phyloP scores from a whole-genome alignment of 768 basidiomycete genomes.

The Lactifluus piperatus region DNA sequence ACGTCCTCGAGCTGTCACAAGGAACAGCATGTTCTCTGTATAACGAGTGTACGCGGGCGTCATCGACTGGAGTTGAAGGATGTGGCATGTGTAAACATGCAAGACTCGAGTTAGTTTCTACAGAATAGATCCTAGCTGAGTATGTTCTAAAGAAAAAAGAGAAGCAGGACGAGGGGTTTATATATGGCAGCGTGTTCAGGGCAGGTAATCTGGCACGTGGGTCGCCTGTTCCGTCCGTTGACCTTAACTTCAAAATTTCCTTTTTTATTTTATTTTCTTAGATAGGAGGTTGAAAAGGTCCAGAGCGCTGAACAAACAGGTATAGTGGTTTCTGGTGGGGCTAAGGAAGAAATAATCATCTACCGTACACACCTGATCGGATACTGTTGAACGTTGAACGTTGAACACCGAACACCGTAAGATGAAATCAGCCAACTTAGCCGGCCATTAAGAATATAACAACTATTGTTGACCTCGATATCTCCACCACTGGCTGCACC shows the following conservation, averaged over 20 bases:
- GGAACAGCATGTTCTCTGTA: slow-evolving; percentile 32
- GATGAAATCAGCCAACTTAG: too few relatives aligned
- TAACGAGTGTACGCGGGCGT: slow-evolving; percentile 30
- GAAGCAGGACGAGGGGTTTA: background rate
- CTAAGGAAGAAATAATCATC: background rate
- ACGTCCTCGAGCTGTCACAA: slow-evolving; percentile 31
- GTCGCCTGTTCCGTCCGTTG: background rate
- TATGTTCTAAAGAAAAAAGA: slow-evolving; percentile 32
- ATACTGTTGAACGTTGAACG: background rate
- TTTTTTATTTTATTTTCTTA: too few relatives aligned
- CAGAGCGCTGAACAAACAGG: background rate
- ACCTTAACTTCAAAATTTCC: too few relatives aligned
- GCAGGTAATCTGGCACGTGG: slow-evolving; percentile 10
- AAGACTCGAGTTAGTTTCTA: slow-evolving; percentile 38
- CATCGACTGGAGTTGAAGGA: slow-evolving; percentile 35
- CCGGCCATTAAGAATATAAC: too few relatives aligned
- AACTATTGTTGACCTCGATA: slow-evolving; percentile 40
- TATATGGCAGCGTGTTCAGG: slow-evolving; percentile 5
- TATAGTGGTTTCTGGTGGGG: background rate
- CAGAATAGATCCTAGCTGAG: slow-evolving; percentile 35
- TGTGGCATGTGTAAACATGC: slow-evolving; percentile 38
- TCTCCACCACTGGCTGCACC: background rate
- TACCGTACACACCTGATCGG: background rate
- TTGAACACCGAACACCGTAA: too few relatives aligned
- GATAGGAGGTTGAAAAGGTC: background rate